Base-by-base conservation (phyloP, 2,329 filamentous ascomycete genomes). In the Fusarium torreyae region DNA sequence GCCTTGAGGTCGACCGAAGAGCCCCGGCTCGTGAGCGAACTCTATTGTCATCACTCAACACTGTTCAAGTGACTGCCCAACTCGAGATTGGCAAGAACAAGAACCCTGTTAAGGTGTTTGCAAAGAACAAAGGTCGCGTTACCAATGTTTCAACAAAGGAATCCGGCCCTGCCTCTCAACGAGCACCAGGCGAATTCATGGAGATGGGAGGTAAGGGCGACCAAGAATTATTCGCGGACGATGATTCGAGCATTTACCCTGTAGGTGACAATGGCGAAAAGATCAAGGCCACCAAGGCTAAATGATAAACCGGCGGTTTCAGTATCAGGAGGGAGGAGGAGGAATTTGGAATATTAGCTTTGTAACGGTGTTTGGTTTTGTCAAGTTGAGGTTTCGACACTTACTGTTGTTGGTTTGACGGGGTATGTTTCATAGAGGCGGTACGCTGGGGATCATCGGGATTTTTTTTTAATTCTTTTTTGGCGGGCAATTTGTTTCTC, bases 121-220 rank as follows among this genome's bases (percentile, higher is more conserved):
- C 89, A 61, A 94, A 94, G 81, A 95, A 94, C 59, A 81, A 82
- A 59, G 78, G 77, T 22, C 77, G 76, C 13, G 69, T 78, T 31
- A 77, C 79, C 43, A 80, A 82, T 67, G 72, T 74, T 17, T 67
- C 73, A 67, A 86, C 73, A 67, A 86, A 85, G 64, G 93, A 97
- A 81, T 79, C 84, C 1, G 86, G 86, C 1, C 94, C 94, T 0
- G 88, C 89, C 26, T 87, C 89, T 33, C 84, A 90, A 64, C 86
- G 93, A 57, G 86, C 88, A 33, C 86, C 93, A 0, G 84, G 87
- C 7, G 94, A 96, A 74, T 98, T 98, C 72, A 91, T 94, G 78
- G 88, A 91, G 66, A 87, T 97, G 83, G 95, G 95, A 39, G 94
- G 94, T 17, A 93, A 92, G 74, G 95, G 94, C 7, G 95, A 98